Evolutionary conservation across 2,329 filamentous ascomycete species (phyloP).

Genomic region (Colletotrichum tabaci): DNA sequence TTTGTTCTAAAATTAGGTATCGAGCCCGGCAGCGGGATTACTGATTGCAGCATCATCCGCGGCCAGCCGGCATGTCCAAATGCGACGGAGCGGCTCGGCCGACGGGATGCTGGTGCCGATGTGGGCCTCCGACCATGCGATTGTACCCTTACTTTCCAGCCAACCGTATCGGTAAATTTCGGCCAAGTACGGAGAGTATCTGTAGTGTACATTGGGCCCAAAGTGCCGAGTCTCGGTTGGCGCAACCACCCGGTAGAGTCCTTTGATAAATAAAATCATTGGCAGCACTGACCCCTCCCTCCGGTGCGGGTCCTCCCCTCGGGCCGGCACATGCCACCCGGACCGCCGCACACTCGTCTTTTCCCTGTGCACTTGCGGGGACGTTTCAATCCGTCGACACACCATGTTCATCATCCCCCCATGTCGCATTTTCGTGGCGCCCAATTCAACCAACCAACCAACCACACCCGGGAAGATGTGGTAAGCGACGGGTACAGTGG

Average conservation of each 20-base stretch:
- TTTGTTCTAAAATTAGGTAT: neutral
- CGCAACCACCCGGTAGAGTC: too few relatives aligned
- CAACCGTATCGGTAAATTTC: too few relatives aligned
- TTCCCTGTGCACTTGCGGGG: conserved; percentile 9
- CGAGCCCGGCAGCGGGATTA: neutral
- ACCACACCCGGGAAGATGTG: neutral
- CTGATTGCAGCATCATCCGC: neutral
- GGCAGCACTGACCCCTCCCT: neutral
- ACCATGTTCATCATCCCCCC: neutral
- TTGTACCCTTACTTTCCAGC: too few relatives aligned
- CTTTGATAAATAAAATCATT: too few relatives aligned
- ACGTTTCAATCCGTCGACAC: neutral
- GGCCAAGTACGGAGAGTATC: too few relatives aligned
- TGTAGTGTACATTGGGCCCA: too few relatives aligned
- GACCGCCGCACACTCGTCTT: conserved; percentile 15
- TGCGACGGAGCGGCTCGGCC: conserved; percentile 14
- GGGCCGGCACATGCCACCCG: conserved; percentile 18
- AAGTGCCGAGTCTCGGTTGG: too few relatives aligned
- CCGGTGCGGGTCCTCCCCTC: conserved; percentile 9
- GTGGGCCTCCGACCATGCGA: neutral
- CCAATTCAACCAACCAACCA: neutral
- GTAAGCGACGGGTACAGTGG: neutral
- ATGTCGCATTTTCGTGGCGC: too few relatives aligned
- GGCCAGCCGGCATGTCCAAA: neutral
- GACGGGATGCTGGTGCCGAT: neutral